Evolutionary conservation across 2,329 filamentous ascomycete genomes (phyloP), one percentile per base, ranked within the genome.

Genomic region (Beauveria medogensis): DNA sequence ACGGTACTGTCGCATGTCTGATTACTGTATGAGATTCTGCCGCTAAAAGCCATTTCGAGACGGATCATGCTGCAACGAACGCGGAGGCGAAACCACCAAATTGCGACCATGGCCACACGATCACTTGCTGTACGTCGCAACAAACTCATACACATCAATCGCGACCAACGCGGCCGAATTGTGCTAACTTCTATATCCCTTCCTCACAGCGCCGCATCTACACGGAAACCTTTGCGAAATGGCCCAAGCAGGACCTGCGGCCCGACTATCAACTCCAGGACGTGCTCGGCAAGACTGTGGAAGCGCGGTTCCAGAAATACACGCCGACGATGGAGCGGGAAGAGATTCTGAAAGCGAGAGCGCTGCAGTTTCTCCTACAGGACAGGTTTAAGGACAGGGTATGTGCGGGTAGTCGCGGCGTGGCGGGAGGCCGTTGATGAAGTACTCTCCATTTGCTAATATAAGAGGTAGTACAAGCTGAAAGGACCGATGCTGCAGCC

Each of bases 191-290:
- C 9, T 43, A 3, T n/a, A 1, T 43, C 50, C 9, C 28, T 37
- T 7, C 24, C 3, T 30, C 18, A 18, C 55, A 77, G 74, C 69
- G 70, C 64, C 72, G 70, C 62, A 69, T 74, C 52, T 75, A 75
- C 67, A 66, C 69, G 55, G 73, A 75, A 61, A 72, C 69, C 65
- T 72, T 76, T 59, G 75, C 79, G 61, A 78, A 78, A 64, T 89
- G 86, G 86, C 86, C 86, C 51, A 81, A 82, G 67, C 85, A 88
- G 68, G 75, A 77, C 62, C 77, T 89, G 50, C 83, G 86, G 0
- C 85, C 85, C 8, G 80, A 85, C 62, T 78, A 81, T 69, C 84
- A 87, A 70, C 79, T 89, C 65, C 82, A 82, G 67, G 78, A 83
- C 65, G 77, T 82, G 40, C 73, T 88, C 54, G 68, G 69, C 62